A percentile compares a stretch with the other conserved stretches of the same genome.
These are phyloP conservation scores for Yarrowia osloensis DNA, from an alignment of 805 yeast species.

Conservation along the genomic window DNA sequence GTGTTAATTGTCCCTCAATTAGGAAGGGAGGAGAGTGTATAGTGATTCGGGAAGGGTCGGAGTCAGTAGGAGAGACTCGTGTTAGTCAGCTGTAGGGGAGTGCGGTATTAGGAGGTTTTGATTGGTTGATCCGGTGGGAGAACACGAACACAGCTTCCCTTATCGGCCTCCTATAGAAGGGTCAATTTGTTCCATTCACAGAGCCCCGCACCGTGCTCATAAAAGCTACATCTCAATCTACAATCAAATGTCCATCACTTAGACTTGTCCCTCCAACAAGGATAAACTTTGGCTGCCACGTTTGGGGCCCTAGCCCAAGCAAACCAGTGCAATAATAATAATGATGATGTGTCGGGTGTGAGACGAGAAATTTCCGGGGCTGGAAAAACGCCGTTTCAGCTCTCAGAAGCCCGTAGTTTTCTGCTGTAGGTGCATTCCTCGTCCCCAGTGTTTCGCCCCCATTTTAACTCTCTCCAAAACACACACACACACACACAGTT, in stretches of 20 bases:
- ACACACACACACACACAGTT: background rate
- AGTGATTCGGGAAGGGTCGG: background rate
- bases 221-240: too few relatives aligned
- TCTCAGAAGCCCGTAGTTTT: background rate
- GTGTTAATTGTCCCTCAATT: background rate
- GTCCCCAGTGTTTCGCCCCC: background rate
- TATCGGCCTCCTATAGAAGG: too few relatives aligned
- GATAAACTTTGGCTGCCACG: conserved; percentile 29
- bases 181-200: too few relatives aligned
- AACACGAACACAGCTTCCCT: too few relatives aligned
- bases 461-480: background rate
- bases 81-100: background rate
- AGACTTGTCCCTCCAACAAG: background rate
- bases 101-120: background rate
- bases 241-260: background rate
- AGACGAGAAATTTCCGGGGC: background rate
- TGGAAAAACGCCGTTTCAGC: background rate
- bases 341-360: background rate
- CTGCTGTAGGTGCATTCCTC: background rate
- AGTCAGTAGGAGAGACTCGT: too few relatives aligned
- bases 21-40: background rate
- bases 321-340: conserved; percentile 3
- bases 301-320: conserved; percentile 27
- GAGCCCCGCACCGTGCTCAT: too few relatives aligned
- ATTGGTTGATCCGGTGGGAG: background rate